Base-by-base conservation (phyloP, 768 basidiomycete genomes). In the Cubamyces lactineus region DNA sequence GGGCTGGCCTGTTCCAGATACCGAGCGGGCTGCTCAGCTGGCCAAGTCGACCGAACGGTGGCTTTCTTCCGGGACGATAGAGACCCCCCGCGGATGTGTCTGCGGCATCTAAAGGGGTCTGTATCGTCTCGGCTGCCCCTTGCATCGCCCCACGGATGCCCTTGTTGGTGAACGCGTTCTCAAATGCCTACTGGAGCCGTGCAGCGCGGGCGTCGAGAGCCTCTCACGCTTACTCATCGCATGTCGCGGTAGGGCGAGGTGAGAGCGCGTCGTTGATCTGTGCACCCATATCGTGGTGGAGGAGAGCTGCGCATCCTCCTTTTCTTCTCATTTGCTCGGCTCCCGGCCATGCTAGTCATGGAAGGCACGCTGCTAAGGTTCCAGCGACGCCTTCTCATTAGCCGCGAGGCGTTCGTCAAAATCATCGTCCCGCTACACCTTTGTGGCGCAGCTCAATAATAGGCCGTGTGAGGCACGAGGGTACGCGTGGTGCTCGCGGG, bases 101-200 rank as follows among this genome's bases (percentile, higher is more conserved):
- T 8, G 40, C 24, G 23, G 17, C 24, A 39, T 42, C 47, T 47
- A 21, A 56, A 56, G n/a, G 48, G n/a, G 30, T 11, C n/a, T 26
- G 26, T 26, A 45, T 28, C 15, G 48, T 17, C 41, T 38, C 49
- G 16, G 49, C 23, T 11, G 15, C 34, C 41, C 24, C 28, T 43
- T 50, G 24, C 12, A 50, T 17, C 17, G 57, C 38, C 16, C 28
- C 49, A 19, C 17, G 49, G 30, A 15, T 59, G n/a, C 57, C 57
- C n/a, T 51, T 59, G 49, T 19, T 45, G 41, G 57, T 43, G 57
- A 43, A 50, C 45, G 49, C 57, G 49, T 59, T 59, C 57, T 59
- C 57, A 49, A 49, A 57, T 16, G 16, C 38, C 56, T 49, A 49
- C 23, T 49, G 46, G 16, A 48, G 38, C 56, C 56, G 56, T 28